These are phyloP conservation scores for Nasturtium officinale DNA, from an alignment of 345 rosid species.

Conservation along the genomic window DNA sequence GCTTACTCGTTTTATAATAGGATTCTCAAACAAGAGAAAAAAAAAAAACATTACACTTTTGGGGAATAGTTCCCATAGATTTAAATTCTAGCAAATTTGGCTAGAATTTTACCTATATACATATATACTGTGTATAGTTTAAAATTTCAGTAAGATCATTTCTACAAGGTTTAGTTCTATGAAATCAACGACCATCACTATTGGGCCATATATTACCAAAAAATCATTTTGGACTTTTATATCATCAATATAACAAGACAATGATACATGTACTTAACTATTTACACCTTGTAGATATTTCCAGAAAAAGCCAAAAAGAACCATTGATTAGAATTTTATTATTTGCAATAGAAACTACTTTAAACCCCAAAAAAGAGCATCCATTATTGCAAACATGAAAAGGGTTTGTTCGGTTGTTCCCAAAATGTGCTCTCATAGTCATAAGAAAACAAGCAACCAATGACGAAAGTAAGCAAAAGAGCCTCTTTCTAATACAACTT, in stretches of 20 bases:
- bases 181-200: not conserved
- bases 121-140: not conserved
- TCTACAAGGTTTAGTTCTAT: not conserved
- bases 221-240: not conserved
- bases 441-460: constrained; percentile 26
- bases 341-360: constrained; percentile 16
- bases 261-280: not conserved
- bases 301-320: constrained; percentile 26
- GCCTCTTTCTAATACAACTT: constrained; percentile 34
- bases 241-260: not conserved
- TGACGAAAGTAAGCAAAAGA: constrained; percentile 28
- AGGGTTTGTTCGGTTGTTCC: constrained; percentile 37
- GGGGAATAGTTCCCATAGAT: not conserved
- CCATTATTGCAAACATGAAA: constrained; percentile 42
- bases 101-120: not conserved
- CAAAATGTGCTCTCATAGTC: constrained; percentile 34
- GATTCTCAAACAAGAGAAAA: not conserved
- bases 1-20: not conserved
- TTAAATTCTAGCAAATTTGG: not conserved
- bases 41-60: not conserved
- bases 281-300: not conserved
- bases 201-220: not conserved
- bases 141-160: not conserved
- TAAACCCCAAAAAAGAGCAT: constrained; percentile 28
- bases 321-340: not conserved